Base-by-base conservation (phyloP, 768 basidiomycete species). In the Tremella mesenterica region DNA sequence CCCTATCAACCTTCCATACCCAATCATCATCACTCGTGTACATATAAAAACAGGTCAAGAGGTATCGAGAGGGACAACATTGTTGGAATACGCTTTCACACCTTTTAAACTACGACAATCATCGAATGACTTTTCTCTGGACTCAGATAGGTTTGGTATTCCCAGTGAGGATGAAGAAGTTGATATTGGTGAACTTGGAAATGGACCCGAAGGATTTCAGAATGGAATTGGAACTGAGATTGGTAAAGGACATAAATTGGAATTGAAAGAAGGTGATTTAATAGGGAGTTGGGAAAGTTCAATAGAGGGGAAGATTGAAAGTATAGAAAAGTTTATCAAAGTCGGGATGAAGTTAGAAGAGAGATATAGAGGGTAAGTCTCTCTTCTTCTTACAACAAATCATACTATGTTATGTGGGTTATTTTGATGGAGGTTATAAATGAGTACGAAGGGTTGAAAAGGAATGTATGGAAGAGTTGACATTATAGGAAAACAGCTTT, bases 281-380 rank as follows among this genome's bases (percentile, higher is more conserved):
- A 87, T 88, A 69, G 88, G 88, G 54, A 86, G 85, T 31, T 97
- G 90, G 90, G 92, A 96, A 70, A 81, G 82, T 49, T 79, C 86
- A 28, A 78, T 95, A 20, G 86, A 90, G 60, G 93, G 93, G 51
- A 78, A 79, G 8, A 69, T 96, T 31, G 77, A 81, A 36, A 70
- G 74, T 14, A 96, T 91, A 91, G 58, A 58, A 18, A 43, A 44
- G 1, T 56, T 57, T 29, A 54, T 64, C 0, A 54, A 54, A 44
- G 56, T 58, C 12, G 64, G 67, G 4, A 57, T 46, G 49, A 50
- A 45, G 14, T 18, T 66, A 0, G 67, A 69, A 20, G 49, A 54
- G 43, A 25, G 56, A 14, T 55, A 59, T 16, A 31, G 56, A 1
- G 58, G 45, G 67, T 71, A 34, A 49, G 67, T 50, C 25, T 36